phyloP scores from a whole-genome alignment of 176 grass and related monocot genomes.

The Areca catechu region DNA sequence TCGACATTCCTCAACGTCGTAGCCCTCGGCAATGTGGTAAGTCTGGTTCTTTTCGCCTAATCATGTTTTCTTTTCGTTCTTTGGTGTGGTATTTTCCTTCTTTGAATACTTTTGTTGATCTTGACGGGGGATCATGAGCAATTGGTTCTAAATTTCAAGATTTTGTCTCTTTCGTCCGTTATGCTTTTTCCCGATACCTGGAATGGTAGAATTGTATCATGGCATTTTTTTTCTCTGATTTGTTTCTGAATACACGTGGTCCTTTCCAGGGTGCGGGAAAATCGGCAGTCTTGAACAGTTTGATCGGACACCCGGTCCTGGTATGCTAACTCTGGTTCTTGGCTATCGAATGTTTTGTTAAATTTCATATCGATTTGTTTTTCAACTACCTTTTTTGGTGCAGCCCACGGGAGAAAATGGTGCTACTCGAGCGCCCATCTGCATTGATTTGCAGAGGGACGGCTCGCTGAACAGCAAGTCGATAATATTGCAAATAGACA shows the following conservation, averaged over 20 bases:
- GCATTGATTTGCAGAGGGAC: constrained; percentile 73
- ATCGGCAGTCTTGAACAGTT: constrained; percentile 89
- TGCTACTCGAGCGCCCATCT: constrained; percentile 81
- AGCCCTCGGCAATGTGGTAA: constrained; percentile 92
- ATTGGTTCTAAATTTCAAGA: too few species aligned
- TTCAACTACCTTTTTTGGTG: too few species aligned
- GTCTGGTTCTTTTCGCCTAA: constrained; percentile 8
- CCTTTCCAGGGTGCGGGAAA: constrained; percentile 74
- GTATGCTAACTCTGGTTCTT: constrained; percentile 37
- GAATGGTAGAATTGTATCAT: too few species aligned
- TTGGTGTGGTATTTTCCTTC: too few species aligned
- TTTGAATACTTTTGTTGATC: too few species aligned
- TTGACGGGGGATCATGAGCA: too few species aligned
- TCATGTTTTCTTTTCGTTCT: background rate
- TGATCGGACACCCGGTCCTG: constrained; percentile 92
- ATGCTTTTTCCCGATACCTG: too few species aligned
- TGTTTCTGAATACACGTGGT: background rate
- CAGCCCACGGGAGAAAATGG: constrained; percentile 97
- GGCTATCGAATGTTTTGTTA: background rate
- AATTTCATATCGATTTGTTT: background rate
- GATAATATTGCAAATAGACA: constrained; percentile 85
- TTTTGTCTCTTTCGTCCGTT: constrained; percentile 21
- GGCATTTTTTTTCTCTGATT: too few species aligned
- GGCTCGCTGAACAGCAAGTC: constrained; percentile 70
- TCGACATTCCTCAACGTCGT: constrained; percentile 94